These are phyloP conservation scores for Pestalotiopsis sp. DNA, from an alignment of 2,329 filamentous ascomycete genomes.

Conservation along the genomic window DNA sequence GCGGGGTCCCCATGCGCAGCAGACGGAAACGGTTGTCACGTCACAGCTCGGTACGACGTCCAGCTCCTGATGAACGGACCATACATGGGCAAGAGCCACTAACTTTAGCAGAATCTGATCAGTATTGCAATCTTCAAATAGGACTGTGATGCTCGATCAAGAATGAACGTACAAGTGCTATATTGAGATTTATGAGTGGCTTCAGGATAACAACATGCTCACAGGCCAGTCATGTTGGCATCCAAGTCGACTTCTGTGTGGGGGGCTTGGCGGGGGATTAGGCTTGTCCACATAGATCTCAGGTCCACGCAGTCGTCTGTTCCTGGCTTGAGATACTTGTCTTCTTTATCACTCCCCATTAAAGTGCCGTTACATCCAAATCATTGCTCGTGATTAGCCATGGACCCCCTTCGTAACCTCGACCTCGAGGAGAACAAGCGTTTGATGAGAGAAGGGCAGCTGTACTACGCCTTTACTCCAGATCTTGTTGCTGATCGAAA, in stretches of 20 bases:
- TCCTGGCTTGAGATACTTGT: background rate
- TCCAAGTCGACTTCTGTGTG: background rate
- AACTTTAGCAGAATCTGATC: background rate
- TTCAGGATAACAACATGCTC: background rate
- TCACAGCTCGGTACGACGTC: background rate
- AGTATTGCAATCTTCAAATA: background rate
- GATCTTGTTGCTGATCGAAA: conserved; percentile 65
- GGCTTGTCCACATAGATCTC: background rate
- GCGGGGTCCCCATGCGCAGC: background rate
- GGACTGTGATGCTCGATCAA: background rate
- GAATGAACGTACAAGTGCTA: background rate
- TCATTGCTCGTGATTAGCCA: background rate
- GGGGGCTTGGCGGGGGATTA: background rate
- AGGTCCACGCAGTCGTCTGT: background rate
- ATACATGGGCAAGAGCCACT: background rate
- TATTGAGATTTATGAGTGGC: background rate
- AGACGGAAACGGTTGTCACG: background rate
- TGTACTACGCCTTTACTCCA: conserved; percentile 76
- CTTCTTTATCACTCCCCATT: background rate
- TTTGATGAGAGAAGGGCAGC: conserved; percentile 68
- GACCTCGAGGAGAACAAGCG: conserved; percentile 50
- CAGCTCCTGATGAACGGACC: background rate
- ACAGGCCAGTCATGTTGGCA: background rate
- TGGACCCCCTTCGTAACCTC: conserved; percentile 31
- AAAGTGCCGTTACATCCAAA: background rate